Conservation (phyloP, 2,329 filamentous ascomycete genomes). For the Coniochaeta sp. region DNA sequence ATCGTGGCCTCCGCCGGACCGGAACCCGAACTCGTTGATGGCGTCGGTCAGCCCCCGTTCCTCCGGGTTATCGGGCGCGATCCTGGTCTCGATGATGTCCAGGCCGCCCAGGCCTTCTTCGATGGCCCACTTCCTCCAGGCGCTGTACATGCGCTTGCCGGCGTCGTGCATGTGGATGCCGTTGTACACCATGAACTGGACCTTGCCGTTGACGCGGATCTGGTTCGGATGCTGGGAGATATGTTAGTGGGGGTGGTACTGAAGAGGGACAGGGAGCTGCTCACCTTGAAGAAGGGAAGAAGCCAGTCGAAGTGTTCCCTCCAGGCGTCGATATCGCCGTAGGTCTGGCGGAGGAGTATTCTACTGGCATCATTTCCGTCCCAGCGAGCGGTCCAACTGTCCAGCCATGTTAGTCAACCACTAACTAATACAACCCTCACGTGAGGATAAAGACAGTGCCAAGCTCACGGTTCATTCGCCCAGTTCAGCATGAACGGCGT, state of each 20-base stretch:
- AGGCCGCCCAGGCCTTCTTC: slow-evolving; percentile 6
- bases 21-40: slow-evolving; percentile 4
- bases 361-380: slow-evolving; percentile 3
- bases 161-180: slow-evolving; percentile 11
- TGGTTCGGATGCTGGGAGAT: slow-evolving; percentile 3
- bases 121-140: slow-evolving; percentile 6
- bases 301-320: slow-evolving; percentile 7
- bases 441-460: background rate
- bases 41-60: slow-evolving; percentile 1
- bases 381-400: slow-evolving; percentile 5
- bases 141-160: slow-evolving; percentile 15
- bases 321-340: slow-evolving; percentile 6
- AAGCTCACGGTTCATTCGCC: slow-evolving; percentile 6
- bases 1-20: slow-evolving; percentile 2
- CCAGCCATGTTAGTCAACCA: background rate
- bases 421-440: too few species aligned
- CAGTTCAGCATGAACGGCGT: slow-evolving; percentile 8
- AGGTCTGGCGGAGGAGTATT: slow-evolving; percentile 4
- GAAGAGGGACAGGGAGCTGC: background rate
- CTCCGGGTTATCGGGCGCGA: background rate
- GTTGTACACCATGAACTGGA: slow-evolving; percentile 10
- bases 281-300: slow-evolving; percentile 4
- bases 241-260: background rate
- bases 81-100: slow-evolving; percentile 6
- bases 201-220: slow-evolving; percentile 5